Evolutionary conservation across 305 asterid species (phyloP), one percentile per base, ranked within the genome.

Genomic region (Solanum hybrid): DNA sequence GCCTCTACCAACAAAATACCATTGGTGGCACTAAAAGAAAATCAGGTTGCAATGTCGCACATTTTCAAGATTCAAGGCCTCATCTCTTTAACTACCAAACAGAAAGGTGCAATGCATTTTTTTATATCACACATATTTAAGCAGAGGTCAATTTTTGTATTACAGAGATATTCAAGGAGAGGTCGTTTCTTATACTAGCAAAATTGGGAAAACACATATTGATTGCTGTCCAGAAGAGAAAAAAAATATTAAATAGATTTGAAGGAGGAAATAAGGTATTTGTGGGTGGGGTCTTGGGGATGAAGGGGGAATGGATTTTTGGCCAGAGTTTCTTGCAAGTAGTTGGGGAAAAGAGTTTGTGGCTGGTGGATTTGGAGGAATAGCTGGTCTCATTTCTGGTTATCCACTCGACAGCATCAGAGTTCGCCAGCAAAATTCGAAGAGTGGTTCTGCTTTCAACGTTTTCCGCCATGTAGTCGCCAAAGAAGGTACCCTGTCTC

Each of bases 311-410:
- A 97, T 97, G 99, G 99, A 96, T 24, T 94, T 94, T 91, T 94
- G 98, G 98, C 93, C 93, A 40, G 96, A 95, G 90, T 94, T 94
- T 91, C 91, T 94, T 22, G 94, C 91, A 4, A 94, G 94, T 90
- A 92, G 93, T 84, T 95, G 95, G 95, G 98, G 97, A 11, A 93
- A 89, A 77, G 99, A 97, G 60, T 97, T 97, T 92, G 95, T 94
- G 84, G 98, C 98, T 35, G 99, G 99, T 88, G 98, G 98, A 86
- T 89, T 90, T 7, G 98, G 98, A 38, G 98, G 99, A 79, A 90
- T 93, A 12, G 95, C 97, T 29, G 99, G 98, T 14, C 90, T 96
- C 17, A 89, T 96, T 0, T 93, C 96, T 9, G 99, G 99, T 3
- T 92, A 97, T 89, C 99, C 99, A 24, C 94, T 97, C 6, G 98